phyloP scores from a whole-genome alignment of 192 early-diverging fungal species.

The Coemansia sp. region DNA sequence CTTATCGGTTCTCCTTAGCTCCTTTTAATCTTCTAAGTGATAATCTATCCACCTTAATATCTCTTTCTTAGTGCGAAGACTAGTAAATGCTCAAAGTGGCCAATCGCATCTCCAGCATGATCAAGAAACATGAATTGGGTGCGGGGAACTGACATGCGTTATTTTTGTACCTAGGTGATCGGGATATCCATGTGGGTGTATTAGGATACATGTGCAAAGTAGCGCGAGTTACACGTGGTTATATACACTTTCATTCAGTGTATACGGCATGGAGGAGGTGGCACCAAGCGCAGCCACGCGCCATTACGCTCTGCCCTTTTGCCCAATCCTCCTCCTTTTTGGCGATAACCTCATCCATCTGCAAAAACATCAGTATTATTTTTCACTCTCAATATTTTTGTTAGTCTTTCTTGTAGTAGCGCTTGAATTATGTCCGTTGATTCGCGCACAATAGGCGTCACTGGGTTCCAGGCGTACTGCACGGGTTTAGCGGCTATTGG shows the following conservation, averaged over 20 bases:
- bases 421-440: conserved; percentile 35
- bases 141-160: neutral
- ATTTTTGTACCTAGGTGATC: neutral
- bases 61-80: neutral
- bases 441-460: conserved; percentile 47
- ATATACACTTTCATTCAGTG: neutral
- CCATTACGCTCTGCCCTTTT: neutral
- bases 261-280: neutral
- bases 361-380: neutral
- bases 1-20: neutral
- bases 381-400: neutral
- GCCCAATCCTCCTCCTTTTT: neutral
- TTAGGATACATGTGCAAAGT: neutral
- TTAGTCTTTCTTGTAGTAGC: neutral
- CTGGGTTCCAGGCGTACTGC: conserved; percentile 48
- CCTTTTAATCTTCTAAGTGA: neutral
- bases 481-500: conserved; percentile 47
- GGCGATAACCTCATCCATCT: neutral
- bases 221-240: neutral
- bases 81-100: neutral
- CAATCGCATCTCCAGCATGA: neutral
- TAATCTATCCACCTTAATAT: neutral
- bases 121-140: neutral
- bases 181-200: neutral
- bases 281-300: neutral